A percentile compares a stretch with the other conserved stretches of the same genome.
Conservation (phyloP, 768 basidiomycete species). For the Mycena filopes region DNA sequence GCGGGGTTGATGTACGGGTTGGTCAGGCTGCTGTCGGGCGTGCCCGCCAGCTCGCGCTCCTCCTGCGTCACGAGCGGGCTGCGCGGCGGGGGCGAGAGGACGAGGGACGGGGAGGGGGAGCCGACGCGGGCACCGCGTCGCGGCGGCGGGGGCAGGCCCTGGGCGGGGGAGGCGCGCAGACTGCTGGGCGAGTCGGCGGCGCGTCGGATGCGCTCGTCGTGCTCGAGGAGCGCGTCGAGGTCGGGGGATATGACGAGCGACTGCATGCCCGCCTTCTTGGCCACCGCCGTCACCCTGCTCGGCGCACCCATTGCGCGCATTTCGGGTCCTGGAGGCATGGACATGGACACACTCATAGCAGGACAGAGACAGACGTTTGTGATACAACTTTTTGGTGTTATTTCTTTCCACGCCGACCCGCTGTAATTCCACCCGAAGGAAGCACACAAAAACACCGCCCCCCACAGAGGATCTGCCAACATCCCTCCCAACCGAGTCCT, state of each 20-base stretch:
- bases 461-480: no score
- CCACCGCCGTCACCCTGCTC: not conserved
- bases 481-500: no score
- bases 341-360: slow-evolving; percentile 5
- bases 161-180: not conserved
- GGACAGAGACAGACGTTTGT: not conserved
- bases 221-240: slow-evolving; percentile 67
- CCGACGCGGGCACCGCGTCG: slow-evolving; percentile 29
- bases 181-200: slow-evolving; percentile 8
- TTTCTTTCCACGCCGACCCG: no score
- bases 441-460: no score
- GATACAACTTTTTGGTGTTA: not conserved
- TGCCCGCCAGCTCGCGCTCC: slow-evolving; percentile 21
- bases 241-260: slow-evolving; percentile 66
- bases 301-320: not conserved
- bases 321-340: not conserved
- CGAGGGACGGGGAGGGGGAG: slow-evolving; percentile 9
- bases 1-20: slow-evolving; percentile 61
- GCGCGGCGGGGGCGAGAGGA: not conserved
- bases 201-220: slow-evolving; percentile 61
- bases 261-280: not conserved
- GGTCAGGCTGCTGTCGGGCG: slow-evolving; percentile 46
- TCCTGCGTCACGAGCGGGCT: slow-evolving; percentile 16
- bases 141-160: slow-evolving; percentile 48
- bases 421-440: no score